phyloP scores from a whole-genome alignment of 2,329 filamentous ascomycete genomes.

The Neocatenulostroma microsporum region DNA sequence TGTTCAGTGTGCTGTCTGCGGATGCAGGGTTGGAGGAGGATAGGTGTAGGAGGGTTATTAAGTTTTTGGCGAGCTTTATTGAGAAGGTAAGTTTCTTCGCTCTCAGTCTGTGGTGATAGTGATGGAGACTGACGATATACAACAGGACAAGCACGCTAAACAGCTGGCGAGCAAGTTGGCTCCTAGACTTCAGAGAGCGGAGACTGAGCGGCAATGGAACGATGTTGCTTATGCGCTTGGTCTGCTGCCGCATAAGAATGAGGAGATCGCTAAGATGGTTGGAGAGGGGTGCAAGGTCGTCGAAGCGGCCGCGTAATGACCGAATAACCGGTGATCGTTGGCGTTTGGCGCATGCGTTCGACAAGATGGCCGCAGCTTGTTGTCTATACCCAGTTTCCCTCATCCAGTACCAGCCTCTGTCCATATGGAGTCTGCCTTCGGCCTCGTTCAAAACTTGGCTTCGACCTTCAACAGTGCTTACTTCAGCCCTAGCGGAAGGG shows the following conservation, averaged over 20 bases:
- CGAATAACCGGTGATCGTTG: background rate
- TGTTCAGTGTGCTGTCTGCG: constrained; percentile 88
- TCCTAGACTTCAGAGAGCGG: constrained; percentile 73
- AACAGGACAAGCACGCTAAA: constrained; percentile 89
- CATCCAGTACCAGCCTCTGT: too few species aligned
- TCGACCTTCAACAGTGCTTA: too few species aligned
- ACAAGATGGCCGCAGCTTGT: too few species aligned
- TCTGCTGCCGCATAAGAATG: constrained; percentile 84
- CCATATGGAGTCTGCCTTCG: too few species aligned
- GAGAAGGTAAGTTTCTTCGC: constrained; percentile 64
- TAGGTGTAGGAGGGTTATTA: constrained; percentile 75
- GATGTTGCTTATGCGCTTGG: constrained; percentile 91
- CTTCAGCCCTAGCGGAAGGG: too few species aligned
- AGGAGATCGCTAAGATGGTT: constrained; percentile 73
- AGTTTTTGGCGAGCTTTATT: constrained; percentile 90
- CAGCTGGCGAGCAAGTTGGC: constrained; percentile 90
- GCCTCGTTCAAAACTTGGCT: too few species aligned
- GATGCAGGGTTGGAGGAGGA: constrained; percentile 77
- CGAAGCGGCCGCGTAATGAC: constrained; percentile 29
- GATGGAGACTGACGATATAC: background rate
- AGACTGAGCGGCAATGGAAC: constrained; percentile 93
- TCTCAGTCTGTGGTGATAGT: background rate
- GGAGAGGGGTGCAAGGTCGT: constrained; percentile 61
- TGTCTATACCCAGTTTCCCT: too few species aligned
- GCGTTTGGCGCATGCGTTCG: too few species aligned